Evolutionary conservation across 805 yeast species (phyloP).

Genomic region (Allodekkera sacchari): DNA sequence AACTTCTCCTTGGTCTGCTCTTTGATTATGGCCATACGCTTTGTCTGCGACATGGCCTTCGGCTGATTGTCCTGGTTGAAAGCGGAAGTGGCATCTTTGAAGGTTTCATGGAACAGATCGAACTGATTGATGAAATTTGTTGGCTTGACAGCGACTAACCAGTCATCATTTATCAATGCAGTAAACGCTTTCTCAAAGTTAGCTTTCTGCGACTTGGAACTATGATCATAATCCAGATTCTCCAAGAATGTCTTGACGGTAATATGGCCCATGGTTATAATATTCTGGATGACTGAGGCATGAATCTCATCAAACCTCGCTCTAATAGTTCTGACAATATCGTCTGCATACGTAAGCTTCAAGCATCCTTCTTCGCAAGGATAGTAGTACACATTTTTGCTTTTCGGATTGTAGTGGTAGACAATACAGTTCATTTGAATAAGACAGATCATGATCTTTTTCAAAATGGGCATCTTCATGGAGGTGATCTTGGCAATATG

Average conservation of each 20-base stretch:
- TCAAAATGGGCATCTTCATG: slow-evolving; percentile 43
- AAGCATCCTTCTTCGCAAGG: slow-evolving; percentile 59
- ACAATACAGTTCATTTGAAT: slow-evolving; percentile 72
- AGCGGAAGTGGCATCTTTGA: slow-evolving; percentile 28
- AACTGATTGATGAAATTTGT: slow-evolving; percentile 22
- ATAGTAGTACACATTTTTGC: slow-evolving; percentile 34
- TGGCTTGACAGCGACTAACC: slow-evolving; percentile 39
- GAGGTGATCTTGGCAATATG: slow-evolving; percentile 43
- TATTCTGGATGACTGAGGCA: slow-evolving; percentile 59
- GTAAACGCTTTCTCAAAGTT: slow-evolving; percentile 32
- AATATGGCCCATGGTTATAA: slow-evolving; percentile 63
- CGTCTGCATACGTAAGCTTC: slow-evolving; percentile 67
- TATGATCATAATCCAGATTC: slow-evolving; percentile 28
- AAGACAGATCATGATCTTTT: slow-evolving; percentile 63
- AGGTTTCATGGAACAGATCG: slow-evolving; percentile 27
- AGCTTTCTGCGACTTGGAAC: slow-evolving; percentile 11
- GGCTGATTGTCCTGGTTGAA: slow-evolving; percentile 17
- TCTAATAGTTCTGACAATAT: slow-evolving; percentile 50
- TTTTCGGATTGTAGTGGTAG: slow-evolving; percentile 25
- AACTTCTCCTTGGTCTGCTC: slow-evolving; percentile 35
- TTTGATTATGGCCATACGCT: slow-evolving; percentile 53
- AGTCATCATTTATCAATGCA: slow-evolving; percentile 38
- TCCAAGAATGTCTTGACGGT: slow-evolving; percentile 35
- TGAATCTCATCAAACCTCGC: slow-evolving; percentile 31
- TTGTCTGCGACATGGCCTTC: slow-evolving; percentile 40